phyloP scores from a whole-genome alignment of 225 moss, liverwort and hornwort species.

The Thuidium tamariscinum region DNA sequence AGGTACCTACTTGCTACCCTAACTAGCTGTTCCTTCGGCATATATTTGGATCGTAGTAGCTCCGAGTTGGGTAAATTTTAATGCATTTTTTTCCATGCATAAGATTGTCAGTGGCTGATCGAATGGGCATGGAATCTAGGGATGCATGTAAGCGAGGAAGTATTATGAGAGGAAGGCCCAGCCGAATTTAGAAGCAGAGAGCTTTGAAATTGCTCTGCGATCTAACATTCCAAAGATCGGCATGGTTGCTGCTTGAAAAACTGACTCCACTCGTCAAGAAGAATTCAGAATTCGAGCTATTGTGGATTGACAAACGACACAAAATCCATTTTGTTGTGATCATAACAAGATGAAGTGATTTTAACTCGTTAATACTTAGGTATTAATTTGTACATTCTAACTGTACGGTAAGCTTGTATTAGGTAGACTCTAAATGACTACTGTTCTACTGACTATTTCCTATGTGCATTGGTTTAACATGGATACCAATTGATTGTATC shows the following conservation, averaged over 20 bases:
- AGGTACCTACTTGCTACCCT: not conserved
- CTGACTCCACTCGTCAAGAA: not conserved
- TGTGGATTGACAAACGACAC: too few species aligned
- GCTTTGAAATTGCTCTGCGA: not conserved
- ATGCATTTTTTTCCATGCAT: not conserved
- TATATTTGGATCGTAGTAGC: not conserved
- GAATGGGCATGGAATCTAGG: too few species aligned
- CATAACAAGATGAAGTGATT: too few species aligned
- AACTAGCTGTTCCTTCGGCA: not conserved
- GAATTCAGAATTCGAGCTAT: not conserved
- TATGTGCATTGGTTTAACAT: too few species aligned
- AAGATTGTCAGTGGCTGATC: not conserved
- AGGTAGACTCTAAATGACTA: too few species aligned
- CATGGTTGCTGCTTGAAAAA: not conserved
- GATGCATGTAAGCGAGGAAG: too few species aligned
- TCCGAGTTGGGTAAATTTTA: not conserved
- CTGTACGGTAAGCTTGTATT: too few species aligned
- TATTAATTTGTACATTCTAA: too few species aligned
- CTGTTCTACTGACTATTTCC: too few species aligned
- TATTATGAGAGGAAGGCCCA: too few species aligned
- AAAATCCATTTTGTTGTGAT: too few species aligned
- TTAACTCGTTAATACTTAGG: too few species aligned
- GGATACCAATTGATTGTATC: not conserved
- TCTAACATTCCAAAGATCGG: not conserved
- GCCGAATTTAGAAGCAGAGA: not conserved